Conservation (phyloP, 2,329 filamentous ascomycete species). For the Colletotrichum sp. region DNA sequence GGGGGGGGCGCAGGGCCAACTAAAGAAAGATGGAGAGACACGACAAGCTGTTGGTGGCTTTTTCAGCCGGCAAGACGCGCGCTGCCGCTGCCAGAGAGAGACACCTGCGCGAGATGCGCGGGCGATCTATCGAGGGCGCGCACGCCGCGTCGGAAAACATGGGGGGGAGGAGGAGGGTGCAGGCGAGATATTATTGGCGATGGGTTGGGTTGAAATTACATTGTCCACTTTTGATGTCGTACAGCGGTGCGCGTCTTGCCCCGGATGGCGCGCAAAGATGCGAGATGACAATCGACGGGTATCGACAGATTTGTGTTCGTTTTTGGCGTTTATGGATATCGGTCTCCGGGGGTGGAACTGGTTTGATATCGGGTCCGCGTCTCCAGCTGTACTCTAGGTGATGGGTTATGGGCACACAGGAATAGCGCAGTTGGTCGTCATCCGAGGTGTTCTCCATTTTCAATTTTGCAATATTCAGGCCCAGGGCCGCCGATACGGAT, state of each 20-base stretch:
- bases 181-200: not conserved
- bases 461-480: not conserved
- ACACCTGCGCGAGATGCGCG: constrained; percentile 1
- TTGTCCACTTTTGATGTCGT: not conserved
- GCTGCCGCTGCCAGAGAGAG: not conserved
- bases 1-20: not conserved
- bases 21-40: not conserved
- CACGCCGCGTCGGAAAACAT: not conserved
- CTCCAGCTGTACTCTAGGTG: not conserved
- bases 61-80: not conserved
- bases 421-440: not conserved
- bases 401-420: not conserved
- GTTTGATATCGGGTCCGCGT: not conserved
- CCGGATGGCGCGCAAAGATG: not conserved
- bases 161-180: not conserved
- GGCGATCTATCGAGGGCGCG: not conserved
- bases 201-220: not conserved
- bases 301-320: not conserved
- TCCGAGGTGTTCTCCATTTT: not conserved
- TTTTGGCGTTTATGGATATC: not conserved
- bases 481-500: not conserved
- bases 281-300: constrained; percentile 15
- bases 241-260: not conserved
- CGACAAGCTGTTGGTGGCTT: not conserved
- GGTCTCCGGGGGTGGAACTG: not conserved